These are phyloP conservation scores for Chimonanthus praecox DNA, from an alignment of 164 flowering plant genomes.

Conservation along the genomic window DNA sequence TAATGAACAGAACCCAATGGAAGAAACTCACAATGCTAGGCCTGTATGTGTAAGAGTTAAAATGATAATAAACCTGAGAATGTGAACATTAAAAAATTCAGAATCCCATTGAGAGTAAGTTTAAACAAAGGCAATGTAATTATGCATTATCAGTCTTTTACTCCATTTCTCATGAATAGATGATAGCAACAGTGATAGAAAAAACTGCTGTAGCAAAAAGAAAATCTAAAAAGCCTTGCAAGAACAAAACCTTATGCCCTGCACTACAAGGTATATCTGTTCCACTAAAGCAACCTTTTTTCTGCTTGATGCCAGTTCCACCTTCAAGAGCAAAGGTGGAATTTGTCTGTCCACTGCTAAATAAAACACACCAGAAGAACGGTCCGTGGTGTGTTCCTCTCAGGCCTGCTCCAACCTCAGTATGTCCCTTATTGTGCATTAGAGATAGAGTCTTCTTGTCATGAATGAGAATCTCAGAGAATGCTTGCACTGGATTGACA, in stretches of 20 bases:
- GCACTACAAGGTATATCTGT: constrained; percentile 41
- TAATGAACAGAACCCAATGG: no score
- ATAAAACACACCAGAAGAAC: constrained; percentile 75
- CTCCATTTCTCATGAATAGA: constrained; percentile 1
- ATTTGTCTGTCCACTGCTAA: constrained; percentile 51
- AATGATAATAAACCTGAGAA: no score
- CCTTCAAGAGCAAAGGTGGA: constrained; percentile 81
- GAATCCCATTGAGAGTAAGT: no score
- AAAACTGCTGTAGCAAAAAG: constrained; percentile 9
- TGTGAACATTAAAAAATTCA: no score
- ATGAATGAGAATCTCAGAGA: constrained; percentile 38
- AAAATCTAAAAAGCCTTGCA: background rate
- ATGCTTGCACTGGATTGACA: constrained; percentile 51
- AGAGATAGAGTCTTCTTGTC: constrained; percentile 43
- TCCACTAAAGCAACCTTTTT: constrained; percentile 80
- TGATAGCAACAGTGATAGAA: constrained; percentile 1
- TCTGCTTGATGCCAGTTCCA: constrained; percentile 71
- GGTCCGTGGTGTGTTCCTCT: constrained; percentile 45
- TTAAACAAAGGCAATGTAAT: background rate
- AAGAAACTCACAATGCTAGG: no score
- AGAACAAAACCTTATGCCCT: constrained; percentile 16
- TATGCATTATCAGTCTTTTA: background rate
- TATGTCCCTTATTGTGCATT: constrained; percentile 41
- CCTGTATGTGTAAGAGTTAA: no score
- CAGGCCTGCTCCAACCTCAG: constrained; percentile 71